phyloP scores from a whole-genome alignment of 2,329 filamentous ascomycete genomes.

The Talaromyces sp. region DNA sequence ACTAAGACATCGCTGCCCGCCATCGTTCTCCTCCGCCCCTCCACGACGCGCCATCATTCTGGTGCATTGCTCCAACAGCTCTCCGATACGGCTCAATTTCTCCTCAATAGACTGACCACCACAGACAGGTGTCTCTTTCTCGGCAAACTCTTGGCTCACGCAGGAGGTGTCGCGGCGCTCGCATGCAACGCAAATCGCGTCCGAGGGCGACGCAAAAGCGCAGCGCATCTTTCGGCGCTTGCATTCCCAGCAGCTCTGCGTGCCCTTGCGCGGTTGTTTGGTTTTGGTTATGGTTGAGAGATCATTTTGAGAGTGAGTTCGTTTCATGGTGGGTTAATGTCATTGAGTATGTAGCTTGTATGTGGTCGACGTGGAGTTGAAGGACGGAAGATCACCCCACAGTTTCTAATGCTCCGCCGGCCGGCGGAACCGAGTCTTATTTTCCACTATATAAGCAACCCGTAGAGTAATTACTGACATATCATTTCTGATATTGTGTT shows the following conservation, averaged over 20 bases:
- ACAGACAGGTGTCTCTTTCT: conserved; percentile 18
- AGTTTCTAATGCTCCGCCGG: background rate
- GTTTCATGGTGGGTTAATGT: background rate
- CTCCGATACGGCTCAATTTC: background rate
- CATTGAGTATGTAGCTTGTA: background rate
- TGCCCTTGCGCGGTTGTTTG: conserved; percentile 12
- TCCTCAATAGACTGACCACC: background rate
- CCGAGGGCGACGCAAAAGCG: background rate
- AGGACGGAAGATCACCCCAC: background rate
- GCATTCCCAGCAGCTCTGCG: conserved; percentile 6
- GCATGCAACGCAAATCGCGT: conserved; percentile 13
- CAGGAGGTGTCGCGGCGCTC: conserved; percentile 25
- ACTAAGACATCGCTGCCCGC: background rate
- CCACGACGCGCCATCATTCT: background rate
- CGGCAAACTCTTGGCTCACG: conserved; percentile 45
- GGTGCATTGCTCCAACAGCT: background rate
- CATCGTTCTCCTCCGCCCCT: background rate
- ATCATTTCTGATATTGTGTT: background rate
- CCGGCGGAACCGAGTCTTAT: background rate
- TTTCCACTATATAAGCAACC: background rate
- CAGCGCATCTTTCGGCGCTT: conserved; percentile 7
- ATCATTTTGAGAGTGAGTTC: background rate
- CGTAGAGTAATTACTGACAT: background rate
- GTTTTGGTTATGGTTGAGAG: background rate
- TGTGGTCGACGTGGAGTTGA: background rate